These are phyloP conservation scores for Halophytophthora polymorphica DNA, from an alignment of 352 stramenopile species.

Conservation along the genomic window DNA sequence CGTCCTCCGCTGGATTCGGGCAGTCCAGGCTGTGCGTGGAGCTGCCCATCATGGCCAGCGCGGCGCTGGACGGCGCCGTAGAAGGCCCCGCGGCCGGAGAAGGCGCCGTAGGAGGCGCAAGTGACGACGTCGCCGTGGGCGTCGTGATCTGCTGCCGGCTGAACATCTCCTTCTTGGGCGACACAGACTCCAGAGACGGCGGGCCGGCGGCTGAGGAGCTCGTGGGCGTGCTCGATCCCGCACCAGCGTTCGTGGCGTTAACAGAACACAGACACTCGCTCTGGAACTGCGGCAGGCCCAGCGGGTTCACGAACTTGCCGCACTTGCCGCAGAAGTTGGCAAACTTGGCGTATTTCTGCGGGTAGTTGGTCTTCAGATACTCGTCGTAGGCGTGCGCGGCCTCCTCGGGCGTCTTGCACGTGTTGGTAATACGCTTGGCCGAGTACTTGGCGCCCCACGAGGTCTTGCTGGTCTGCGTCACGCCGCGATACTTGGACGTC, in stretches of 20 bases:
- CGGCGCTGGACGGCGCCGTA: conserved; percentile 2
- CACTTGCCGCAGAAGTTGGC: conserved; percentile 86
- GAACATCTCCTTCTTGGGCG: conserved; percentile 42
- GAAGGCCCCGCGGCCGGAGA: conserved; percentile 25
- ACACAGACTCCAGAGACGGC: conserved; percentile 14
- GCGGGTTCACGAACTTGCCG: conserved; percentile 76
- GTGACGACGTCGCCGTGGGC: conserved; percentile 20
- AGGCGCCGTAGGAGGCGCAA: conserved; percentile 28
- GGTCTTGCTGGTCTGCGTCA: conserved; percentile 85
- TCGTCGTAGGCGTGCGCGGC: conserved; percentile 78
- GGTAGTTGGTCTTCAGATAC: conserved; percentile 80
- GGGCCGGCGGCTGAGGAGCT: conserved; percentile 3
- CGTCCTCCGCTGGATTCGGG: conserved; percentile 31
- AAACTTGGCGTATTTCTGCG: conserved; percentile 83
- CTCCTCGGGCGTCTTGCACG: conserved; percentile 85
- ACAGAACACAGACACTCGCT: conserved; percentile 70
- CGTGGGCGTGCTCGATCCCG: conserved; percentile 19
- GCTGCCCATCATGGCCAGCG: conserved; percentile 20
- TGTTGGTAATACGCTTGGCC: conserved; percentile 87
- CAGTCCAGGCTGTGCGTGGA: conserved; percentile 29
- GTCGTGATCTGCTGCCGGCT: conserved; percentile 31
- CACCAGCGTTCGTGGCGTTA: conserved; percentile 10
- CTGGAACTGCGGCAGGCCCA: conserved; percentile 66
- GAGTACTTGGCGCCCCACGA: conserved; percentile 88
- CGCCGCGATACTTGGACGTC: conserved; percentile 86